phyloP scores from a whole-genome alignment of 129 eudicot species.

The Glebionis coronaria region DNA sequence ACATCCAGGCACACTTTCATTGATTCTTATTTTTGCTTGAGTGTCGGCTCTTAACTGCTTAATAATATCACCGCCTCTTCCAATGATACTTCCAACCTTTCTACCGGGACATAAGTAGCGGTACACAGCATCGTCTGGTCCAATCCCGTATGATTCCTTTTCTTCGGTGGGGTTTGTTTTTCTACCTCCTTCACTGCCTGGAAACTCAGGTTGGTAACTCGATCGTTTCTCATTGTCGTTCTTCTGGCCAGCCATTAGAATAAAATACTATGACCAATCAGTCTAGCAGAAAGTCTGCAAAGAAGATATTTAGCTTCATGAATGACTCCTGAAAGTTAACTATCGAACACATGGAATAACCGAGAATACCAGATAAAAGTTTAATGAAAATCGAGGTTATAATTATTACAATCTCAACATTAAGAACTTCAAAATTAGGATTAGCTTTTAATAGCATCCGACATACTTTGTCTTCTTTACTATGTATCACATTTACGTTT shows the following conservation, averaged over 20 bases:
- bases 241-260: constrained; percentile 66
- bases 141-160: constrained; percentile 57
- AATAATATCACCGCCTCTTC: constrained; percentile 89
- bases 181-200: constrained; percentile 52
- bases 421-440: no score
- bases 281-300: background rate
- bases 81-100: constrained; percentile 87
- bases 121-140: constrained; percentile 78
- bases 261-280: constrained; percentile 3
- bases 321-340: background rate
- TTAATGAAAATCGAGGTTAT: background rate
- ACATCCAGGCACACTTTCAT: constrained; percentile 76
- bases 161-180: constrained; percentile 60
- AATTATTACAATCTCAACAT: no score
- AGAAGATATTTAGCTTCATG: constrained; percentile 13
- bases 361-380: background rate
- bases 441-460: no score
- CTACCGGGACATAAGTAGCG: constrained; percentile 76
- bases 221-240: constrained; percentile 56
- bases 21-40: constrained; percentile 71
- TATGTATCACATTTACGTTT: no score
- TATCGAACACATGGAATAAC: background rate
- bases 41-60: constrained; percentile 76
- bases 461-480: no score
- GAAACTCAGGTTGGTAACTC: constrained; percentile 42